phyloP scores from a whole-genome alignment of 164 flowering plant genomes.

The Kingdonia uniflora region DNA sequence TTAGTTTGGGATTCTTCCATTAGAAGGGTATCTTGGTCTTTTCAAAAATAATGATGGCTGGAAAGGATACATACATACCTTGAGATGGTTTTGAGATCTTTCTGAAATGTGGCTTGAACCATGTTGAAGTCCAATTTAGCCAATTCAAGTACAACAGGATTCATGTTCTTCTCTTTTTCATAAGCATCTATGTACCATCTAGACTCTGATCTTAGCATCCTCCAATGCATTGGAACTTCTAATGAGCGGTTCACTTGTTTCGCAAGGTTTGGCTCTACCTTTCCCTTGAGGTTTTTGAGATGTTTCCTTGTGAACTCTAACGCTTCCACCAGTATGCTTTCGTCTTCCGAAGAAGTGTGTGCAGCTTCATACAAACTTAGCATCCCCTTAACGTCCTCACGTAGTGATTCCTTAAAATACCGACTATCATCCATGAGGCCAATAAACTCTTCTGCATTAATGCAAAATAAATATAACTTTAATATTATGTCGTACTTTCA shows the following conservation, averaged over 20 bases:
- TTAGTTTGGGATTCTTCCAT: not conserved
- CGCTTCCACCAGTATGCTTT: not conserved
- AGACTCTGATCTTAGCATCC: not conserved
- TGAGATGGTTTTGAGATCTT: not conserved
- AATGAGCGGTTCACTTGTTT: not conserved
- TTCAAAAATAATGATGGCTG: too few species aligned
- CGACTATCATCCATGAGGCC: not conserved
- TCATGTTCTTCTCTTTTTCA: not conserved
- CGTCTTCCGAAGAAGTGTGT: not conserved
- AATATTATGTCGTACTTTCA: too few species aligned
- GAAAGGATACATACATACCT: too few species aligned
- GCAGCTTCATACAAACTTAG: not conserved
- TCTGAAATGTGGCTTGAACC: too few species aligned
- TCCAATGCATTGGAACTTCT: not conserved
- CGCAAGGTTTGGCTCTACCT: not conserved
- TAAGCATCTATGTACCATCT: slow-evolving; percentile 1
- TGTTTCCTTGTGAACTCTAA: not conserved
- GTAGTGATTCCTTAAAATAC: not conserved
- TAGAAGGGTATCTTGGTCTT: too few species aligned
- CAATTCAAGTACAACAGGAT: not conserved
- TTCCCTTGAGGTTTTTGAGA: not conserved
- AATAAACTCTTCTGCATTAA: not conserved
- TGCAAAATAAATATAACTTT: too few species aligned
- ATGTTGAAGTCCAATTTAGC: too few species aligned
- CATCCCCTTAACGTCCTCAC: not conserved